These are phyloP conservation scores for Arthroderma sp. DNA, from an alignment of 2,329 filamentous ascomycete genomes.

Conservation along the genomic window DNA sequence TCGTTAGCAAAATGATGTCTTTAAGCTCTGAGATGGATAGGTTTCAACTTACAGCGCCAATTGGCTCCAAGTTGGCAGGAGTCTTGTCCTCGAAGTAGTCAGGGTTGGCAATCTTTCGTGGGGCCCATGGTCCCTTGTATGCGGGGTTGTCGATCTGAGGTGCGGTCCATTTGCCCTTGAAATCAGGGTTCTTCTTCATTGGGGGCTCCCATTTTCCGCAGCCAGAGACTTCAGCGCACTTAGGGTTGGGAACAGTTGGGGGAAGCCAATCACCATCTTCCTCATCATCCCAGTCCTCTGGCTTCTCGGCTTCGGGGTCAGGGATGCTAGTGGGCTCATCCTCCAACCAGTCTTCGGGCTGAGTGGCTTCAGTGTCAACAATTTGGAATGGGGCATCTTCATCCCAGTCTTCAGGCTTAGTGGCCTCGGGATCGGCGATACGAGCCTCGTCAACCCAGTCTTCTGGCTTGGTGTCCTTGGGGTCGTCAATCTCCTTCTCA, in stretches of 20 bases:
- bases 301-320: conserved; percentile 93
- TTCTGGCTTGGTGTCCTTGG: conserved; percentile 83
- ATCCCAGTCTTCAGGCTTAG: conserved; percentile 97
- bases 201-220: conserved; percentile 89
- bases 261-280: conserved; percentile 97
- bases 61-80: conserved; percentile 92
- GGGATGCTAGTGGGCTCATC: conserved; percentile 69
- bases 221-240: conserved; percentile 84
- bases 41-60: conserved; percentile 66
- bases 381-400: conserved; percentile 97
- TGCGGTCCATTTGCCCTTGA: conserved; percentile 98
- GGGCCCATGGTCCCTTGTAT: conserved; percentile 94
- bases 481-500: conserved; percentile 83
- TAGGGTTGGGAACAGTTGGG: conserved; percentile 85
- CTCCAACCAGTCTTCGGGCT: conserved; percentile 93
- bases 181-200: conserved; percentile 84
- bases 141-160: conserved; percentile 90
- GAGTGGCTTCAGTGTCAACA: conserved; percentile 79
- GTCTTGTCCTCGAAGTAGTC: conserved; percentile 95
- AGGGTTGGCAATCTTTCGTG: conserved; percentile 94
- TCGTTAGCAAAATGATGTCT: conserved; percentile 10
- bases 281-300: conserved; percentile 98
- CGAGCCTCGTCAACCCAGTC: conserved; percentile 91
- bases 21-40: neutral
- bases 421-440: conserved; percentile 83